A percentile compares a stretch with the other conserved stretches of the same genome.
Evolutionary conservation across 2,329 filamentous ascomycete genomes (phyloP).

Genomic region (Cercospora sojina): DNA sequence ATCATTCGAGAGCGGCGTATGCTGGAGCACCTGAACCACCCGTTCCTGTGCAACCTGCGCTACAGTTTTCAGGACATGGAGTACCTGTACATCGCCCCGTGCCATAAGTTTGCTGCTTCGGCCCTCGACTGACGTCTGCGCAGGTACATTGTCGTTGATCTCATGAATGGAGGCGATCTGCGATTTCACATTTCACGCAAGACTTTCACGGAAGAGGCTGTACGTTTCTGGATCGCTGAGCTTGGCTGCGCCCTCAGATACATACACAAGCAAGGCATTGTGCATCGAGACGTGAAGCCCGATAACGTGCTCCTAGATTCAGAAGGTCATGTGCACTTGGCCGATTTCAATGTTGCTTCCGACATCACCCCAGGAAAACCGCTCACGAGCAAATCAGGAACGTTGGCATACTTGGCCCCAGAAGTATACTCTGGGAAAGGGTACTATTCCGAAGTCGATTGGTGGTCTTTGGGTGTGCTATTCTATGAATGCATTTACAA

Average conservation of each 20-base stretch:
- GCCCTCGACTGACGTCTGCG: slow-evolving; percentile 16
- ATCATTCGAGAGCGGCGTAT: slow-evolving; percentile 97
- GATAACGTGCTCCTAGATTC: slow-evolving; percentile 87
- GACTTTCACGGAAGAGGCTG: slow-evolving; percentile 94
- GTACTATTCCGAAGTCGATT: slow-evolving; percentile 88
- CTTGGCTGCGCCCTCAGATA: slow-evolving; percentile 87
- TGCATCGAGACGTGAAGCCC: slow-evolving; percentile 87
- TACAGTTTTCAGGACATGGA: slow-evolving; percentile 99
- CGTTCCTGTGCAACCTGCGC: slow-evolving; percentile 95
- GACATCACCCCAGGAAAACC: slow-evolving; percentile 80
- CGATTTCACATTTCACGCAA: slow-evolving; percentile 98
- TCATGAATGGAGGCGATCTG: slow-evolving; percentile 96
- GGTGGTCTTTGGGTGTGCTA: slow-evolving; percentile 98
- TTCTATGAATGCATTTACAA: slow-evolving; percentile 99
- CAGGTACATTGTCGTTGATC: slow-evolving; percentile 88
- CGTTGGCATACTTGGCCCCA: slow-evolving; percentile 89
- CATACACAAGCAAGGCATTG: slow-evolving; percentile 81
- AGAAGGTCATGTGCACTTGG: slow-evolving; percentile 92
- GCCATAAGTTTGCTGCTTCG: slow-evolving; percentile 29
- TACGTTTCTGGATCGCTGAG: slow-evolving; percentile 95
- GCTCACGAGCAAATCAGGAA: slow-evolving; percentile 93
- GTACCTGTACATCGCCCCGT: slow-evolving; percentile 68
- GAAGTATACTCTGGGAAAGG: slow-evolving; percentile 91
- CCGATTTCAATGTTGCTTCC: slow-evolving; percentile 97
- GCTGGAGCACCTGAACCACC: slow-evolving; percentile 96